A percentile compares a stretch with the other conserved stretches of the same genome.
These are phyloP conservation scores for Phoma sp. DNA, from an alignment of 2,329 filamentous ascomycete species.

Conservation along the genomic window DNA sequence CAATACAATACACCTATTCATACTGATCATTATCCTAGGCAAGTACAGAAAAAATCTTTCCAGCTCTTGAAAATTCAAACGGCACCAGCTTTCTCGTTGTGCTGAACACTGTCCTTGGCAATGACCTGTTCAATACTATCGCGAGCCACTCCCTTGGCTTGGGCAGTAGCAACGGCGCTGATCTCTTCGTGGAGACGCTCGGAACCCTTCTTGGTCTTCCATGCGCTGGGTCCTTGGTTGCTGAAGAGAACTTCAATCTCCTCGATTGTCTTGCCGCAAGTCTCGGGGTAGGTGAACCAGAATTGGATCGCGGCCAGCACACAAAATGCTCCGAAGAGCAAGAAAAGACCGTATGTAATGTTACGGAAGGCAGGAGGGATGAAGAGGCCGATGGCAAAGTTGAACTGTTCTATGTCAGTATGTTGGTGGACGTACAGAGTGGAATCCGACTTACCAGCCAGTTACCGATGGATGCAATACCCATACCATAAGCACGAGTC, in stretches of 20 bases:
- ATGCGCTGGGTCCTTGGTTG: slow-evolving; percentile 41
- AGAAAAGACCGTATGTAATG: slow-evolving; percentile 62
- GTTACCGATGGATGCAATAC: slow-evolving; percentile 58
- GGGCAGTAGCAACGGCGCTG: slow-evolving; percentile 28
- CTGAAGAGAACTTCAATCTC: slow-evolving; percentile 46
- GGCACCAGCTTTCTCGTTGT: slow-evolving; percentile 1
- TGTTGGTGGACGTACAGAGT: slow-evolving; percentile 28
- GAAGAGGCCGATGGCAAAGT: slow-evolving; percentile 66
- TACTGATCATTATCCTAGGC: too few relatives aligned
- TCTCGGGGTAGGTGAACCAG: slow-evolving; percentile 54
- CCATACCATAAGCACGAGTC: slow-evolving; percentile 66
- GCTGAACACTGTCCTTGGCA: neutral
- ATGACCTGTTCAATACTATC: slow-evolving; percentile 30
- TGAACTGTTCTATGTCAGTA: slow-evolving; percentile 49
- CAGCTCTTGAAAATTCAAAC: neutral
- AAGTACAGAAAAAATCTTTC: neutral
- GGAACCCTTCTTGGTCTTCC: slow-evolving; percentile 47
- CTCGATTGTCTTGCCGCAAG: slow-evolving; percentile 48
- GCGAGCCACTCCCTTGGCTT: slow-evolving; percentile 34
- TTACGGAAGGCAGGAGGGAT: slow-evolving; percentile 65
- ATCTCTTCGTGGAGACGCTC: slow-evolving; percentile 40
- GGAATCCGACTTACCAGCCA: slow-evolving; percentile 57
- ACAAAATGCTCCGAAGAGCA: slow-evolving; percentile 58
- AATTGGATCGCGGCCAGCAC: slow-evolving; percentile 55
- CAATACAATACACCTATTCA: too few relatives aligned